Evolutionary conservation across 2,329 filamentous ascomycete species (phyloP).

Genomic region (Hypoxylon sp.): DNA sequence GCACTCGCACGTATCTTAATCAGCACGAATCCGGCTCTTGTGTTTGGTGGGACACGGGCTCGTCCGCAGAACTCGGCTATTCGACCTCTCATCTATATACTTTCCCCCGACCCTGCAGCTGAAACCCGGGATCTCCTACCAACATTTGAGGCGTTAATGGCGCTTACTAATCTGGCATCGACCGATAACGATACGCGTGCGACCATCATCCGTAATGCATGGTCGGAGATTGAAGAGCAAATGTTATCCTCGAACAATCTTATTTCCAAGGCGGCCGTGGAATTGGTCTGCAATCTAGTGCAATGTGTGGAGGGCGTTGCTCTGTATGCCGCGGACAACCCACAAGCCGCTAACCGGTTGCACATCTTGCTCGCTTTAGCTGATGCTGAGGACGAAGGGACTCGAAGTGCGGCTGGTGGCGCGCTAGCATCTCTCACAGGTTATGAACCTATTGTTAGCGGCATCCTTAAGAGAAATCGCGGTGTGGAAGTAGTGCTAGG

Average conservation of each 20-base stretch:
- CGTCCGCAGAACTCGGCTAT: slow-evolving; percentile 85
- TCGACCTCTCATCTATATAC: slow-evolving; percentile 81
- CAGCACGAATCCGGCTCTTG: slow-evolving; percentile 84
- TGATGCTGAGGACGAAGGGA: slow-evolving; percentile 85
- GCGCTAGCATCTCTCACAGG: slow-evolving; percentile 87
- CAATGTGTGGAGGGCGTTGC: slow-evolving; percentile 76
- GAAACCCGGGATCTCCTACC: slow-evolving; percentile 85
- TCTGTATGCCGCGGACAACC: slow-evolving; percentile 77
- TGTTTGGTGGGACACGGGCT: slow-evolving; percentile 84
- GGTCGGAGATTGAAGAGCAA: slow-evolving; percentile 84
- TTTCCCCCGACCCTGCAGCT: slow-evolving; percentile 73
- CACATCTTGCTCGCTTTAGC: slow-evolving; percentile 89
- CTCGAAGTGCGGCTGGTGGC: slow-evolving; percentile 87
- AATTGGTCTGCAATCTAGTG: slow-evolving; percentile 92
- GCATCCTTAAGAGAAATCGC: slow-evolving; percentile 77
- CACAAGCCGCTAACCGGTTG: slow-evolving; percentile 79
- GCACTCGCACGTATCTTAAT: slow-evolving; percentile 89
- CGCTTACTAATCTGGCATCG: slow-evolving; percentile 93
- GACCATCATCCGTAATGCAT: slow-evolving; percentile 80
- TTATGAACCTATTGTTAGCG: slow-evolving; percentile 80
- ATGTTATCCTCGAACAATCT: slow-evolving; percentile 81
- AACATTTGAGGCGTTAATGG: slow-evolving; percentile 90
- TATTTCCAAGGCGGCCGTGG: slow-evolving; percentile 85
- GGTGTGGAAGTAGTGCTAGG: slow-evolving; percentile 85
- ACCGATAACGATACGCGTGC: slow-evolving; percentile 76